phyloP scores from a whole-genome alignment of 2,329 filamentous ascomycete genomes.

The Colletotrichum viniferum region DNA sequence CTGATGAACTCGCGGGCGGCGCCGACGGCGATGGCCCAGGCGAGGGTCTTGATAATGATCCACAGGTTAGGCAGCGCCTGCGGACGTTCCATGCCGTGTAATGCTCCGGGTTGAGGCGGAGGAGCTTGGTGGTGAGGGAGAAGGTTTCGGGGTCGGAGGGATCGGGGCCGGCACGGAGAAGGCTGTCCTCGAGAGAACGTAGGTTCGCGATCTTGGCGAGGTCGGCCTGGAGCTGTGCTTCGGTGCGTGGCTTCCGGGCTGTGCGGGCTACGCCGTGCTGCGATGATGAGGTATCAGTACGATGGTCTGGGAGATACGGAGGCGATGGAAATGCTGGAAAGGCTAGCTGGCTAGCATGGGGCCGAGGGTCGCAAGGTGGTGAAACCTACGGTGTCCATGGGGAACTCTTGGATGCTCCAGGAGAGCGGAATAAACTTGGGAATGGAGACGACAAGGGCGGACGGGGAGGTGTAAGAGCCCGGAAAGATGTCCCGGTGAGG shows the following conservation, averaged over 20 bases:
- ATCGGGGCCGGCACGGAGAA: neutral
- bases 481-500: neutral
- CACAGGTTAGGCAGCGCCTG: slow-evolving; percentile 69
- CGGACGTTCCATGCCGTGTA: slow-evolving; percentile 93
- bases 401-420: neutral
- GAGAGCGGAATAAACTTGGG: neutral
- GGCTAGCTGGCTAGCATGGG: neutral
- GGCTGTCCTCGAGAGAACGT: slow-evolving; percentile 64
- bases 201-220: slow-evolving; percentile 78
- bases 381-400: slow-evolving; percentile 27
- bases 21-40: slow-evolving; percentile 57
- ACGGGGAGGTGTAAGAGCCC: neutral
- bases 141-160: slow-evolving; percentile 54
- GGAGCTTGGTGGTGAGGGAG: slow-evolving; percentile 72
- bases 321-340: neutral
- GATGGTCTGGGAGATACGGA: neutral
- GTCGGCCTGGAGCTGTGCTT: slow-evolving; percentile 74
- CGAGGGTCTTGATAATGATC: slow-evolving; percentile 59
- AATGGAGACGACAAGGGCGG: neutral
- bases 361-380: neutral
- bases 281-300: neutral
- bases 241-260: slow-evolving; percentile 61
- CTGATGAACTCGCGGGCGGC: slow-evolving; percentile 59
- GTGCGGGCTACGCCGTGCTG: slow-evolving; percentile 86
- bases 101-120: slow-evolving; percentile 83